A percentile compares a stretch with the other conserved stretches of the same genome.
Conservation (phyloP, 176 grass and related monocot genomes). For the Avena sativa region DNA sequence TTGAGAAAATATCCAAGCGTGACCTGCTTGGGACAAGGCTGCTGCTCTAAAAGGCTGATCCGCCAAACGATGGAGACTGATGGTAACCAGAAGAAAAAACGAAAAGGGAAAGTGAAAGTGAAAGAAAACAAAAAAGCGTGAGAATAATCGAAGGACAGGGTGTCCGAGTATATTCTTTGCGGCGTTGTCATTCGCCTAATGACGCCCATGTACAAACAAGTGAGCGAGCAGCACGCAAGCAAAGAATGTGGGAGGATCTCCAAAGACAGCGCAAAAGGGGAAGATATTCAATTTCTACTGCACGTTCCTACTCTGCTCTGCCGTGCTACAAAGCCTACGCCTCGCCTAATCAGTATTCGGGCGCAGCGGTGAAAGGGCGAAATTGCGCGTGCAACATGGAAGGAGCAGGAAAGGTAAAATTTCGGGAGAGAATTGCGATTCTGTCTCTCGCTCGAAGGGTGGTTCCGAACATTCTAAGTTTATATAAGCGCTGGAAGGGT, state of each 20-base stretch:
- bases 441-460: not conserved
- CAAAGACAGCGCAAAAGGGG: conserved; percentile 37
- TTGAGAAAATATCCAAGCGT: conserved; percentile 16
- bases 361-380: not conserved
- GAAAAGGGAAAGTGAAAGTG: not conserved
- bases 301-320: not conserved
- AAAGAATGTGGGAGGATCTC: conserved; percentile 29
- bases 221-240: not conserved
- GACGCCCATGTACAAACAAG: conserved; percentile 31
- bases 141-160: conserved; percentile 18
- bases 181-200: conserved; percentile 15
- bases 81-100: conserved; percentile 7
- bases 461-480: not conserved
- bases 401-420: not conserved
- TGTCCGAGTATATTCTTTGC: conserved; percentile 45
- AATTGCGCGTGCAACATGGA: not conserved
- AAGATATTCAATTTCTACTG: not conserved
- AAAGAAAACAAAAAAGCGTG: conserved; percentile 35
- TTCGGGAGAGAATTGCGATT: not conserved
- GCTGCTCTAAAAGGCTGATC: conserved; percentile 5
- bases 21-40: not conserved
- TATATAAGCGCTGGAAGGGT: not conserved
- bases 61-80: not conserved
- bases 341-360: not conserved
- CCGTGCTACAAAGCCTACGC: not conserved